These are phyloP conservation scores for Chondrus crispus DNA, from an alignment of 23 red algal species.

Conservation along the genomic window DNA sequence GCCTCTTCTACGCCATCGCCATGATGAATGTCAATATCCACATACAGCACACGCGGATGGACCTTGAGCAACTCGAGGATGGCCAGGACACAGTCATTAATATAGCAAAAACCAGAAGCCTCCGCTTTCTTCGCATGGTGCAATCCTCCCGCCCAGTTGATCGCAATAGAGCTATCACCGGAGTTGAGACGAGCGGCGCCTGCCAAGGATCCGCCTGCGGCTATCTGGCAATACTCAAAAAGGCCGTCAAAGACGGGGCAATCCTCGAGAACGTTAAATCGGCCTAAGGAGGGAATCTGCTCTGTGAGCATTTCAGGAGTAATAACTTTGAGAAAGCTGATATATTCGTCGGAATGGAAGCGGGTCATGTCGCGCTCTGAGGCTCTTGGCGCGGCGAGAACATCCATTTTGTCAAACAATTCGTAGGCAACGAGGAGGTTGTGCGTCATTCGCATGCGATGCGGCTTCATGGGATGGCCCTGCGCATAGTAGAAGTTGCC, in stretches of 20 bases:
- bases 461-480: slow-evolving; percentile 99
- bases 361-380: slow-evolving; percentile 88
- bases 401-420: slow-evolving; percentile 72
- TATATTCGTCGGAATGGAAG: slow-evolving; percentile 97
- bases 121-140: slow-evolving; percentile 99
- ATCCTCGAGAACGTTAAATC: slow-evolving; percentile 90
- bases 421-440: slow-evolving; percentile 92
- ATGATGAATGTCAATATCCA: slow-evolving; percentile 99
- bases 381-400: slow-evolving; percentile 76
- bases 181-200: slow-evolving; percentile 89
- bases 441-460: slow-evolving; percentile 97
- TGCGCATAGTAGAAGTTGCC: slow-evolving; percentile 99
- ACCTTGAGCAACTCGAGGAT: slow-evolving; percentile 96
- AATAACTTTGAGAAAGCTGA: slow-evolving; percentile 89
- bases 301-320: slow-evolving; percentile 77
- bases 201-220: slow-evolving; percentile 89
- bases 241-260: slow-evolving; percentile 97
- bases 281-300: slow-evolving; percentile 20
- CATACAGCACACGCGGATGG: slow-evolving; percentile 91
- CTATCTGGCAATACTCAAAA: slow-evolving; percentile 94
- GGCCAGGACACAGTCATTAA: slow-evolving; percentile 96
- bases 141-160: slow-evolving; percentile 98
- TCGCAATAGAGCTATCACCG: slow-evolving; percentile 76
- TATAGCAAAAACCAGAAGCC: slow-evolving; percentile 97
- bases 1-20: slow-evolving; percentile 99